Percentiles rank a stretch among this genome's conserved stretches.
These are phyloP conservation scores for Fusarium beomiforme DNA, from an alignment of 2,329 filamentous ascomycete species.

Conservation along the genomic window DNA sequence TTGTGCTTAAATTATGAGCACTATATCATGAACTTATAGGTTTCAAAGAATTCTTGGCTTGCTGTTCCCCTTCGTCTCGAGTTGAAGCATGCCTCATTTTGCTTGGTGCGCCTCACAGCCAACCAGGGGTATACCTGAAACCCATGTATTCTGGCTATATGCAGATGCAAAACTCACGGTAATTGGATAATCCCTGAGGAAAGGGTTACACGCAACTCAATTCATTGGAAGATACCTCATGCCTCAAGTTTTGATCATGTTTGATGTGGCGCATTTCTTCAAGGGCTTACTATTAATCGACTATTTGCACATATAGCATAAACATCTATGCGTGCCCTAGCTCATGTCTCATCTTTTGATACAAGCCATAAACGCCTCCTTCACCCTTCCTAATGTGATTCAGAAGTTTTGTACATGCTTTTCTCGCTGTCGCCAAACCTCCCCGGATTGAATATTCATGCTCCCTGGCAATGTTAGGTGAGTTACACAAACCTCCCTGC, in stretches of 20 bases:
- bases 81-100: conserved; percentile 14
- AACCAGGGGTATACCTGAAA: conserved; percentile 29
- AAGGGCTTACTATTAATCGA: conserved; percentile 25
- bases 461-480: conserved; percentile 18
- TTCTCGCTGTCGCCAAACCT: conserved; percentile 10
- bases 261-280: conserved; percentile 21
- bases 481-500: conserved; percentile 10
- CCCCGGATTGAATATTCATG: conserved; percentile 16
- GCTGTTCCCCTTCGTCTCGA: conserved; percentile 19
- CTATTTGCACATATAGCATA: conserved; percentile 23
- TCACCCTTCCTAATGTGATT: conserved; percentile 29
- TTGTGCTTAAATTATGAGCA: background rate
- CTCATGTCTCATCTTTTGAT: conserved; percentile 34
- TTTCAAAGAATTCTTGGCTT: background rate
- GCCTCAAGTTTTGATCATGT: conserved; percentile 4
- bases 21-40: background rate
- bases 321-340: conserved; percentile 9
- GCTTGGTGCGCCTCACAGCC: conserved; percentile 11
- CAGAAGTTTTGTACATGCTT: conserved; percentile 23
- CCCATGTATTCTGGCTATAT: conserved; percentile 9
- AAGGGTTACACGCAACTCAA: background rate
- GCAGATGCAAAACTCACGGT: background rate
- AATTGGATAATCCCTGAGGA: conserved; percentile 6
- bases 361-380: conserved; percentile 27
- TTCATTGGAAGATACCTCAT: conserved; percentile 13